phyloP scores from a whole-genome alignment of 495 filamentous ascomycete species.

The Aspergillus incahuasiensis region DNA sequence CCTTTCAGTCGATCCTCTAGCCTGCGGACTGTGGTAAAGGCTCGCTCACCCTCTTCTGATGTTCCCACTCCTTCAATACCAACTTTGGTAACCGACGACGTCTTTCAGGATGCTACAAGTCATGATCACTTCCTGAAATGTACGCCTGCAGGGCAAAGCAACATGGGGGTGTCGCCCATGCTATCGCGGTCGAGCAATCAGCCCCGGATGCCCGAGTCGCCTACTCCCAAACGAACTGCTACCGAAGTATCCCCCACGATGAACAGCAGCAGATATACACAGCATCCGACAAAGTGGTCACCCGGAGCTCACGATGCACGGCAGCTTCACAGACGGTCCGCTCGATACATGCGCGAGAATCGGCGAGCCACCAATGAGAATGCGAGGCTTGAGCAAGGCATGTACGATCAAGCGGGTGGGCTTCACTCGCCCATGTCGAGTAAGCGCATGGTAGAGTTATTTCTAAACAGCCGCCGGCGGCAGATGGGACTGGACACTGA shows the following conservation, averaged over 20 bases:
- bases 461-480: constrained; percentile 50
- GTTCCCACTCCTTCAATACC: not conserved
- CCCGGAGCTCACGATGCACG: constrained; percentile 23
- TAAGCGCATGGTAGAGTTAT: constrained; percentile 57
- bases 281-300: constrained; percentile 31
- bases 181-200: constrained; percentile 23
- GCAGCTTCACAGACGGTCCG: constrained; percentile 28
- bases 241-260: constrained; percentile 19
- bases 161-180: constrained; percentile 23
- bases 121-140: constrained; percentile 3
- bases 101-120: not conserved
- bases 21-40: constrained; percentile 24
- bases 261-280: constrained; percentile 31
- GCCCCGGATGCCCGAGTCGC: constrained; percentile 25
- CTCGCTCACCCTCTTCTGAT: constrained; percentile 6
- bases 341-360: constrained; percentile 21
- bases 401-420: constrained; percentile 21
- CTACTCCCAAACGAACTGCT: constrained; percentile 25
- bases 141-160: not conserved
- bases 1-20: constrained; percentile 35
- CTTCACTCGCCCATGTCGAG: constrained; percentile 38
- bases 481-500: constrained; percentile 31
- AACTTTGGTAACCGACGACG: not conserved
- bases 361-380: constrained; percentile 33
- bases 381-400: constrained; percentile 20